Evolutionary conservation across 129 eudicot species (phyloP).

Genomic region (Chrysanthemum seticuspe): DNA sequence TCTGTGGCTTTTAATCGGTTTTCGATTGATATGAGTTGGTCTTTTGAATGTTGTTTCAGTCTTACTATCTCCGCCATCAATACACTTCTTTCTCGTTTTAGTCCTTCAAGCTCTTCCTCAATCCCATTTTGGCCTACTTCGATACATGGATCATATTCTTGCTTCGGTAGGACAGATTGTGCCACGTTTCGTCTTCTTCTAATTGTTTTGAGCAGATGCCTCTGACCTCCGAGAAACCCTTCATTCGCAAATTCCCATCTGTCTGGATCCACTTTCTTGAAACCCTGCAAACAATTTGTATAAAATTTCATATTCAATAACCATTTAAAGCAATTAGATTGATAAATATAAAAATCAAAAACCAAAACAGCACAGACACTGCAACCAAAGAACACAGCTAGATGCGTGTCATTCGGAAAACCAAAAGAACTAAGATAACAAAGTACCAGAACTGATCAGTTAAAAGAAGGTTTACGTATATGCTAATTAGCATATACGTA

Average conservation of each 20-base stretch:
- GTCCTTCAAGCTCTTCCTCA: conserved; percentile 70
- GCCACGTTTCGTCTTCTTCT: conserved; percentile 55
- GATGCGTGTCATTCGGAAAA: too few species aligned
- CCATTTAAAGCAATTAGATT: background rate
- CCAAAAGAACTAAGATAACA: too few species aligned
- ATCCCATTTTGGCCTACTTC: conserved; percentile 75
- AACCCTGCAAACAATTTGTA: conserved; percentile 51
- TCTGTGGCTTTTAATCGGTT: conserved; percentile 47
- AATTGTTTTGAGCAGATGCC: conserved; percentile 79
- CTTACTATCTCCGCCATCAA: conserved; percentile 62
- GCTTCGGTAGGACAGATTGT: conserved; percentile 45
- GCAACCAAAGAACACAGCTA: too few species aligned
- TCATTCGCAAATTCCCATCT: conserved; percentile 91
- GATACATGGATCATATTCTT: conserved; percentile 45
- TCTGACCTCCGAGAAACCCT: conserved; percentile 88
- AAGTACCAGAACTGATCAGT: too few species aligned
- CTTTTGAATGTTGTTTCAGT: conserved; percentile 60
- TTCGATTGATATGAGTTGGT: conserved; percentile 49
- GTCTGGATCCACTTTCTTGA: conserved; percentile 88
- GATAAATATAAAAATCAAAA: background rate
- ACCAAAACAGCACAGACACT: background rate
- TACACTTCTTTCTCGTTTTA: conserved; percentile 54
- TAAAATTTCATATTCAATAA: conserved; percentile 6
- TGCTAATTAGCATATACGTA: too few species aligned
- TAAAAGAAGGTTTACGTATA: too few species aligned